Conservation (phyloP, 2,329 filamentous ascomycete species). For the Ophiostoma pallidulum region DNA sequence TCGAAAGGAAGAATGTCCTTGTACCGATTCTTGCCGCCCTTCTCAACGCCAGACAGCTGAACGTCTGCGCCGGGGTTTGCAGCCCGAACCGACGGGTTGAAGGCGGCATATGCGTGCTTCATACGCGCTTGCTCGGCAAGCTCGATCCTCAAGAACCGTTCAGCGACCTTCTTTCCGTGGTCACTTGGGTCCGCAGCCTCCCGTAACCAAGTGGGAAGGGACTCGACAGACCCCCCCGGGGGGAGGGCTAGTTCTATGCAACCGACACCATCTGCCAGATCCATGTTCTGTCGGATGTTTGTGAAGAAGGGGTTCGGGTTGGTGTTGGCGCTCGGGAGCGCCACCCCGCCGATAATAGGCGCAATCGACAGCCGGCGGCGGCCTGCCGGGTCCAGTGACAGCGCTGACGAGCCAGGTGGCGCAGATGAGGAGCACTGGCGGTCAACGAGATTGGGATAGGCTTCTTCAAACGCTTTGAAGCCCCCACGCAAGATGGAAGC, state of each 20-base stretch:
- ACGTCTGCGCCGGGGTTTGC: slow-evolving; percentile 31
- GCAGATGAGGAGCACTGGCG: slow-evolving; percentile 29
- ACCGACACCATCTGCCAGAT: slow-evolving; percentile 85
- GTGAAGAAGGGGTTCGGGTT: slow-evolving; percentile 83
- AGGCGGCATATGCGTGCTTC: slow-evolving; percentile 59
- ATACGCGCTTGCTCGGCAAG: slow-evolving; percentile 83
- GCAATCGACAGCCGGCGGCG: slow-evolving; percentile 42
- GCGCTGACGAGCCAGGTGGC: slow-evolving; percentile 30
- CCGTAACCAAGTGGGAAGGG: slow-evolving; percentile 69
- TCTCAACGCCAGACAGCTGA: slow-evolving; percentile 84
- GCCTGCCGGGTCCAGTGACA: slow-evolving; percentile 41
- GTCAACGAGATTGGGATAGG: slow-evolving; percentile 58
- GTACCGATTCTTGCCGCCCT: slow-evolving; percentile 91
- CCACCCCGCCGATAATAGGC: slow-evolving; percentile 82
- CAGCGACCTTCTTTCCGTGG: slow-evolving; percentile 69
- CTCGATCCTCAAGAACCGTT: slow-evolving; percentile 78
- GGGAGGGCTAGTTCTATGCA: slow-evolving; percentile 55
- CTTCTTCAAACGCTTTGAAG: slow-evolving; percentile 61
- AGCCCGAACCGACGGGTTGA: slow-evolving; percentile 32
- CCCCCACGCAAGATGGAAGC: slow-evolving; percentile 73
- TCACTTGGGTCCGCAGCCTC: slow-evolving; percentile 57
- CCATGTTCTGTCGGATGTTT: slow-evolving; percentile 95
- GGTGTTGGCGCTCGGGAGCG: slow-evolving; percentile 60
- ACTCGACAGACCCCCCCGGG: slow-evolving; percentile 33
- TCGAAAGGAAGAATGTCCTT: slow-evolving; percentile 97